Conservation (phyloP, 192 early-diverging fungal genomes). For the Coemansia sp. region DNA sequence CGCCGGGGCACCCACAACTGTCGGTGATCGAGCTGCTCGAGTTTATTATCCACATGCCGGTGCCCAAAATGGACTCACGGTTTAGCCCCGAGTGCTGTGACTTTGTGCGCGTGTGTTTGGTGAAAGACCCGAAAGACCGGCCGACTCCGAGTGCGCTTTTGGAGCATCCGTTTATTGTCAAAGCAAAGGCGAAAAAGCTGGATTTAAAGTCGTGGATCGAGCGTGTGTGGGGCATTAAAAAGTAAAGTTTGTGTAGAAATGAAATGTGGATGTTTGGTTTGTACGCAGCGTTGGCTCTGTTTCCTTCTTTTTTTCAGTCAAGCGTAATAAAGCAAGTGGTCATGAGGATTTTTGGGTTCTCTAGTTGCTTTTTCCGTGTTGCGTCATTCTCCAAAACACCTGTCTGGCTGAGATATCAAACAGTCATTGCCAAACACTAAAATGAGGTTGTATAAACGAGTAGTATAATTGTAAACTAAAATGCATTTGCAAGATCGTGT, state of each 20-base stretch:
- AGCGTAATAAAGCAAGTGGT: too few species aligned
- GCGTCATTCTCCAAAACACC: too few species aligned
- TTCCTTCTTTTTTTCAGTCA: neutral
- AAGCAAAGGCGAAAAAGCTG: constrained; percentile 57
- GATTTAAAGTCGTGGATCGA: constrained; percentile 71
- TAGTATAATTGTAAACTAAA: too few species aligned
- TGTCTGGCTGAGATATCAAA: too few species aligned
- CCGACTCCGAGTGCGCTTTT: constrained; percentile 69
- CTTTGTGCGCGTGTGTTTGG: constrained; percentile 58
- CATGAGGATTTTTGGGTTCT: too few species aligned
- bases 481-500: too few species aligned
- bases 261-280: neutral
- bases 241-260: neutral
- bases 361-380: too few species aligned
- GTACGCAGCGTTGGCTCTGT: neutral
- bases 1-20: constrained; percentile 67
- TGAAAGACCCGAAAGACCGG: constrained; percentile 67
- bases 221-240: constrained; percentile 59
- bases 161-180: constrained; percentile 66
- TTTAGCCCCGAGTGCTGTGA: constrained; percentile 48
- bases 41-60: constrained; percentile 87
- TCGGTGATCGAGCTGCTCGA: constrained; percentile 91
- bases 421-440: too few species aligned
- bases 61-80: constrained; percentile 68
- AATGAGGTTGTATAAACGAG: too few species aligned